Evolutionary conservation across 352 stramenopile genomes (phyloP), one percentile per base, ranked within the genome.

Genomic region (Phytopythium mirpurense): DNA sequence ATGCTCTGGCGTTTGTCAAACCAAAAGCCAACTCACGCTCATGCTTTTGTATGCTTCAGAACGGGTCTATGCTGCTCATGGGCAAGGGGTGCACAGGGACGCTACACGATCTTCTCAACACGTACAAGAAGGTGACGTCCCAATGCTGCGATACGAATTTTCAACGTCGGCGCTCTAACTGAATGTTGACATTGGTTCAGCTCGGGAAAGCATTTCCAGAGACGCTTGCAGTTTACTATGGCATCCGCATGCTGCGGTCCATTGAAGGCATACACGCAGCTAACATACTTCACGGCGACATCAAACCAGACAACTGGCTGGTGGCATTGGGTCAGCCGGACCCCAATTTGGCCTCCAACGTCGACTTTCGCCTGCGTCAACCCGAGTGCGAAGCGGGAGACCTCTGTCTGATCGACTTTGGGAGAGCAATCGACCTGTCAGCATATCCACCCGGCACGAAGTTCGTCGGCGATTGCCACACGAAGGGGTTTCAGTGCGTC

Each of bases 271-370:
- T 95, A 32, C 85, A 95, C 42, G 31, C 45, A 10, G 69, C 69
- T 8, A 63, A 80, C 0, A 58, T 95, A 57, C 63, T 95, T 5
- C 85, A 95, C 38, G 85, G 85, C 24, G 85, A 95, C 50, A 74
- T 95, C 42, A 95, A 95, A 54, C 85, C 85, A 9, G 83, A 95
- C 42, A 95, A 95, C 56, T 95, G 85, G 85, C 59, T 95, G 12
- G 56, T 95, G 29, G 58, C 68, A 26, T 59, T 67, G 32, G 62
- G 76, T 19, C 59, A 52, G 11, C 47, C 48, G 38, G 31, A 50
- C 9, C 59, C 55, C 1, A 51, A 60, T 31, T 38, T 69, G 10
- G 18, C 57, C 26, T 19, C 47, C 49, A 29, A 50, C 0, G 16
- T 7, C 11, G 16, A 27, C 3, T 16, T 43, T 11, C 38, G 37